Conservation (phyloP, 345 rosid genomes). For the Sonneratia alba region DNA sequence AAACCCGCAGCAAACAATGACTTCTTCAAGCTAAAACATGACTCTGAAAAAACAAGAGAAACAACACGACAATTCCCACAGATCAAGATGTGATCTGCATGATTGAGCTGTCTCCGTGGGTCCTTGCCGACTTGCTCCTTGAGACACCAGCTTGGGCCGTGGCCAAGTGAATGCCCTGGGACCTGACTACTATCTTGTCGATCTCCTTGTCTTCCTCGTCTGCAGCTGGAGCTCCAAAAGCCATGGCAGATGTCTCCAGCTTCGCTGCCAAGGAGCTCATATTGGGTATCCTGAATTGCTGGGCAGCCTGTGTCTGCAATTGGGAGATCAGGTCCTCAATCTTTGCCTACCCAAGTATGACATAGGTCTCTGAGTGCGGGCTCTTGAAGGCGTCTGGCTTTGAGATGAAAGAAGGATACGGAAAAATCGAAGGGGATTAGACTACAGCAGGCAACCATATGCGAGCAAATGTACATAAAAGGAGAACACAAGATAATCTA, state of each 20-base stretch:
- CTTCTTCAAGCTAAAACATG: background rate
- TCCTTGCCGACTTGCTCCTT: constrained; percentile 65
- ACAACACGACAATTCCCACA: background rate
- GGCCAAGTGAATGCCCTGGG: constrained; percentile 68
- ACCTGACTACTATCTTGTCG: constrained; percentile 65
- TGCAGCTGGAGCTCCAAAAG: constrained; percentile 24
- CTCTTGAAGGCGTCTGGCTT: constrained; percentile 87
- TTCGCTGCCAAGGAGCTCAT: constrained; percentile 45
- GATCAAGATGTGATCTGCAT: constrained; percentile 72
- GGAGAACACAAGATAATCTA: background rate
- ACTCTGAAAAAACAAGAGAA: background rate
- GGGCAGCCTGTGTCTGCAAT: constrained; percentile 84
- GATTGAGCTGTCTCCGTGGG: constrained; percentile 80
- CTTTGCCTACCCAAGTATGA: constrained; percentile 87
- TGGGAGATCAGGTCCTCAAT: constrained; percentile 88
- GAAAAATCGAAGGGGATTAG: constrained; percentile 12
- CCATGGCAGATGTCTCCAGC: constrained; percentile 37
- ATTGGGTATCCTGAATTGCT: constrained; percentile 80
- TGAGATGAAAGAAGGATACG: constrained; percentile 70
- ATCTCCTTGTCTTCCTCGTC: constrained; percentile 77
- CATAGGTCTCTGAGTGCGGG: constrained; percentile 74
- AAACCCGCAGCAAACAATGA: background rate
- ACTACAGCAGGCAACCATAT: background rate
- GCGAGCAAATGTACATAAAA: background rate
- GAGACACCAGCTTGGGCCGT: constrained; percentile 83